Percentiles rank a stretch among this genome's conserved stretches.
Evolutionary conservation across 1,284 basidiomycete genomes (phyloP).

Genomic region (Schizophyllum amplum): DNA sequence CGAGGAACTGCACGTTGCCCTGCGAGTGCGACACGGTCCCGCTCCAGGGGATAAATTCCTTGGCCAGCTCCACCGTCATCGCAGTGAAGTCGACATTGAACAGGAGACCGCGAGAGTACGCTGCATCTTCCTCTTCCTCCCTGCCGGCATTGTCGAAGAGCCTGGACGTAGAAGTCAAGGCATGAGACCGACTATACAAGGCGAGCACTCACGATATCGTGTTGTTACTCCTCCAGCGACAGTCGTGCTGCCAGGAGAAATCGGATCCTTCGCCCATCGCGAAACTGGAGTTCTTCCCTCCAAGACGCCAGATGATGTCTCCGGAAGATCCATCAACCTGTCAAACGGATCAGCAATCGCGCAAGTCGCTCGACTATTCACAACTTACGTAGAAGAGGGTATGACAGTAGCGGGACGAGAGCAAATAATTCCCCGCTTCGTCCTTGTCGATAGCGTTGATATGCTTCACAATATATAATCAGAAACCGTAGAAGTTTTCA

Average conservation of each 20-base stretch:
- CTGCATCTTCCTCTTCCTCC: slow-evolving; percentile 1
- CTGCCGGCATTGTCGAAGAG: slow-evolving; percentile 13
- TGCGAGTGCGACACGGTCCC: slow-evolving; percentile 3
- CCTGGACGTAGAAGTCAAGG: background rate
- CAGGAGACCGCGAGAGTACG: slow-evolving; percentile 6
- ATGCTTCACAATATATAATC: background rate
- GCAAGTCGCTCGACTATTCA: too few species aligned
- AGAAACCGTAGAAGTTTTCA: background rate
- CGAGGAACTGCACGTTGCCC: slow-evolving; percentile 4
- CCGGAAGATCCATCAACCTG: slow-evolving; percentile 5
- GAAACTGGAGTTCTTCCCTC: slow-evolving; percentile 13
- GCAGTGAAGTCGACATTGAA: background rate
- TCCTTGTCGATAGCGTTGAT: slow-evolving; percentile 12
- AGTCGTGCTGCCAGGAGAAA: slow-evolving; percentile 15
- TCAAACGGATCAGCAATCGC: background rate
- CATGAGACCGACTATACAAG: background rate
- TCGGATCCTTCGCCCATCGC: slow-evolving; percentile 5
- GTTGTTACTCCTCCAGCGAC: slow-evolving; percentile 5
- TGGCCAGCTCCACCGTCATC: slow-evolving; percentile 3
- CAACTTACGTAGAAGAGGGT: slow-evolving; percentile 10
- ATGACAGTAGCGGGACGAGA: slow-evolving; percentile 7
- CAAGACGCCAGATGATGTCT: slow-evolving; percentile 14
- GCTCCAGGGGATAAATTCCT: slow-evolving; percentile 2
- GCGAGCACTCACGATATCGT: background rate
- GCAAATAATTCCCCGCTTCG: slow-evolving; percentile 6